Evolutionary conservation across 192 early-diverging fungal species (phyloP).

Genomic region (Spinellus fusiger): DNA sequence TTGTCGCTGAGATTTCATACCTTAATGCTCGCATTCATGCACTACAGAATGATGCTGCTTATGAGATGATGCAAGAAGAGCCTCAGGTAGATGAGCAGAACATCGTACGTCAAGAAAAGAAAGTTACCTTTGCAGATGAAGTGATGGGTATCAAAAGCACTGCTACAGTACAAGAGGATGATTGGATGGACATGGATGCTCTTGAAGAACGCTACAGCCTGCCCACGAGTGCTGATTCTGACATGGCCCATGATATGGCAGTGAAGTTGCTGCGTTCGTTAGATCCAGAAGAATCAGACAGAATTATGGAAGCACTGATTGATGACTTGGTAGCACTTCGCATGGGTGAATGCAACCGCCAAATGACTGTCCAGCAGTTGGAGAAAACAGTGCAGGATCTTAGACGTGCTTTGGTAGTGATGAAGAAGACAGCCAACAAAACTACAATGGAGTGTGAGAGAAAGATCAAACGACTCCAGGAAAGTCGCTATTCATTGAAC

Average conservation of each 20-base stretch:
- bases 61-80: slow-evolving; percentile 15
- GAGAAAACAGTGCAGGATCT: slow-evolving; percentile 48
- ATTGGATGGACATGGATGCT: slow-evolving; percentile 20
- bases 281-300: slow-evolving; percentile 33
- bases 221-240: slow-evolving; percentile 30
- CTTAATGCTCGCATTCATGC: slow-evolving; percentile 43
- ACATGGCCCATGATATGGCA: slow-evolving; percentile 41
- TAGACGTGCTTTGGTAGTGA: slow-evolving; percentile 42
- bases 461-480: slow-evolving; percentile 18
- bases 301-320: slow-evolving; percentile 47
- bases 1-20: slow-evolving; percentile 45
- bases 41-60: slow-evolving; percentile 43
- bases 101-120: slow-evolving; percentile 8
- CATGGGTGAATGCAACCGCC: slow-evolving; percentile 34
- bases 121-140: slow-evolving; percentile 31
- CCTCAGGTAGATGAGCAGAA: slow-evolving; percentile 1
- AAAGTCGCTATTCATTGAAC: not conserved
- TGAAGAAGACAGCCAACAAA: slow-evolving; percentile 50
- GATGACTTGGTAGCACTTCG: slow-evolving; percentile 50
- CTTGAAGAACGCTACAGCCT: slow-evolving; percentile 23
- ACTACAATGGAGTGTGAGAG: slow-evolving; percentile 29
- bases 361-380: slow-evolving; percentile 38
- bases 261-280: slow-evolving; percentile 39
- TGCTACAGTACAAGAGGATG: not conserved
- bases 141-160: not conserved